A percentile compares a stretch with the other conserved stretches of the same genome.
Conservation (phyloP, 2,329 filamentous ascomycete genomes). For the Trichoderma atrobrunneum region DNA sequence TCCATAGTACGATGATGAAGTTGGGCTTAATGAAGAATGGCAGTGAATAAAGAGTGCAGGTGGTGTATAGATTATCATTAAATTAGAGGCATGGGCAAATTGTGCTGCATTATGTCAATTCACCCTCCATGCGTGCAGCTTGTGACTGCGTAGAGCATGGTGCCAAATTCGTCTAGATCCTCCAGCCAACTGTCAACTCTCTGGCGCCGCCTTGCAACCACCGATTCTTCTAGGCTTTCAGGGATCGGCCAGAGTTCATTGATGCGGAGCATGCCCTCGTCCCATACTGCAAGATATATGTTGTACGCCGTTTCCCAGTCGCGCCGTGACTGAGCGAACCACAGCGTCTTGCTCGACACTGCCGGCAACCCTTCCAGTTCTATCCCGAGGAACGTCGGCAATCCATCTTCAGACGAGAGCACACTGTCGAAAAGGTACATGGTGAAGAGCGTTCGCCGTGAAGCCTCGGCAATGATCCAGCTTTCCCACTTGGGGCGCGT, state of each 20-base stretch:
- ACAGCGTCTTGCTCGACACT: slow-evolving; percentile 41
- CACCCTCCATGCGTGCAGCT: slow-evolving; percentile 42
- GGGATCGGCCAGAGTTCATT: slow-evolving; percentile 51
- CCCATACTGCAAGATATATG: slow-evolving; percentile 41
- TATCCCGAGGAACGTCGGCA: slow-evolving; percentile 47
- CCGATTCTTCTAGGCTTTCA: slow-evolving; percentile 30
- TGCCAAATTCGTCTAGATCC: slow-evolving; percentile 51
- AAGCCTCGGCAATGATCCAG: slow-evolving; percentile 53
- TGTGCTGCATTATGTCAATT: not conserved
- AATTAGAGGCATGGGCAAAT: not conserved
- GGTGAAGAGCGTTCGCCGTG: slow-evolving; percentile 48
- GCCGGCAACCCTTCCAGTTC: slow-evolving; percentile 47
- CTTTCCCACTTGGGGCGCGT: slow-evolving; percentile 48
- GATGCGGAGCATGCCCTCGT: slow-evolving; percentile 40
- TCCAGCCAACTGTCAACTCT: slow-evolving; percentile 51
- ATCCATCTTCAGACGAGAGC: slow-evolving; percentile 40
- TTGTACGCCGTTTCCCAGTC: slow-evolving; percentile 47
- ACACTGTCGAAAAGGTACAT: slow-evolving; percentile 55
- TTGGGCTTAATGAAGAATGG: too few species aligned
- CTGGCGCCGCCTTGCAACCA: slow-evolving; percentile 30
- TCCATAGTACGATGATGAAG: not conserved
- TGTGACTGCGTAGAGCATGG: slow-evolving; percentile 50
- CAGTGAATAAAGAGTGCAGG: not conserved
- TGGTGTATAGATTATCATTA: not conserved
- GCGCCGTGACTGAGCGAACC: slow-evolving; percentile 37